phyloP scores from a whole-genome alignment of 805 yeast genomes.

The Kodamaea lidongshanica region DNA sequence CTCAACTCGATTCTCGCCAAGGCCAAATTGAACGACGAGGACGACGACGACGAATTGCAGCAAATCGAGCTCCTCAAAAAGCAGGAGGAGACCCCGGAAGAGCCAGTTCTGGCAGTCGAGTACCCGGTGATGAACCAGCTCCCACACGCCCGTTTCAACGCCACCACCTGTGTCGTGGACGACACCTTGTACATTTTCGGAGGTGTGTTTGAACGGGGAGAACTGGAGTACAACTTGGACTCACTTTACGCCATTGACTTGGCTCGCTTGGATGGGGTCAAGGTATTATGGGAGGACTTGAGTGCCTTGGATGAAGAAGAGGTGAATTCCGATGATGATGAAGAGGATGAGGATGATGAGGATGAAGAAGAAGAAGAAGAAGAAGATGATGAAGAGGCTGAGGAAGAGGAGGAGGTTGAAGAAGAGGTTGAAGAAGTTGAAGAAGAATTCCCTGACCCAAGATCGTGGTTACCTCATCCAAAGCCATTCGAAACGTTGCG shows the following conservation, averaged over 20 bases:
- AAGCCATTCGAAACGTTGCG: constrained; percentile 84
- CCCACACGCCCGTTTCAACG: constrained; percentile 88
- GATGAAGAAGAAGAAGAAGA: constrained; percentile 70
- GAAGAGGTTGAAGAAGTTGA: constrained; percentile 55
- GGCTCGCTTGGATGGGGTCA: constrained; percentile 81
- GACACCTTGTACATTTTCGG: constrained; percentile 82
- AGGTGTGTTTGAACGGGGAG: constrained; percentile 86
- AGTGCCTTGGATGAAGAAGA: constrained; percentile 47
- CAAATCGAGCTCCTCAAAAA: constrained; percentile 31
- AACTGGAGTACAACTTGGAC: constrained; percentile 76
- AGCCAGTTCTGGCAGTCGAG: constrained; percentile 36
- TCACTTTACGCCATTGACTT: constrained; percentile 82
- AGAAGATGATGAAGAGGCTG: constrained; percentile 49
- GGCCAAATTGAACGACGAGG: constrained; percentile 61
- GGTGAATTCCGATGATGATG: constrained; percentile 61
- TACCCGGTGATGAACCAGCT: constrained; percentile 54
- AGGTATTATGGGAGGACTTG: constrained; percentile 85
- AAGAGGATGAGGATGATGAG: constrained; percentile 39
- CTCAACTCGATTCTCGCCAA: constrained; percentile 67
- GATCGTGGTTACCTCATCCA: constrained; percentile 98
- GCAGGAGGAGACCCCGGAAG: constrained; percentile 36
- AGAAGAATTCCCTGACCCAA: constrained; percentile 76
- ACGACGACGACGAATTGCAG: constrained; percentile 31
- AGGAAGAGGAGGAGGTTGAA: constrained; percentile 58
- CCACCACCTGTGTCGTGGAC: constrained; percentile 77